Evolutionary conservation across 371 early-diverging fungal species (phyloP).

Genomic region (Rhizomucor pusillus): DNA sequence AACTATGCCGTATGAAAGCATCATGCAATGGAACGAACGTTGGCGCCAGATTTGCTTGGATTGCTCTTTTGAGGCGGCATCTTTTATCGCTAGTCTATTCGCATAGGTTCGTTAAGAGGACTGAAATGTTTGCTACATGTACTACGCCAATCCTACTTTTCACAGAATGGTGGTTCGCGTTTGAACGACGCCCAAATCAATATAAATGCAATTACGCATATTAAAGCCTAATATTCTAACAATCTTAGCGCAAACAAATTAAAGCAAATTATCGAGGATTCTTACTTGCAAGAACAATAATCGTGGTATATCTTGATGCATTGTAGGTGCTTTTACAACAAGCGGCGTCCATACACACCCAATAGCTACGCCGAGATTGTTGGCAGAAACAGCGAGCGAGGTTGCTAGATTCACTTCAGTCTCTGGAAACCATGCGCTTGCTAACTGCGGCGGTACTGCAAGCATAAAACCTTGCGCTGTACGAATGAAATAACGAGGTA

Average conservation of each 20-base stretch:
- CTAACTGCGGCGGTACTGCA: constrained; percentile 49
- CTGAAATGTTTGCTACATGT: no score
- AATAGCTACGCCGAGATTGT: constrained; percentile 49
- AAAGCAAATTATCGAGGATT: neutral
- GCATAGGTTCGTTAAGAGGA: no score
- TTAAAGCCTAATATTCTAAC: neutral
- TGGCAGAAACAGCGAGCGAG: constrained; percentile 48
- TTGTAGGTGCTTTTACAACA: constrained; percentile 32
- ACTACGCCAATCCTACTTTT: no score
- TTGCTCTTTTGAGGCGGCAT: constrained; percentile 21
- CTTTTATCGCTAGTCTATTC: neutral
- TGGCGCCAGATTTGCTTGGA: constrained; percentile 13
- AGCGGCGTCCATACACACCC: constrained; percentile 51
- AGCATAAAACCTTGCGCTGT: constrained; percentile 53
- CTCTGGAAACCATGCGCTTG: constrained; percentile 51
- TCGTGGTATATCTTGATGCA: constrained; percentile 35
- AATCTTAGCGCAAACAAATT: constrained; percentile 1
- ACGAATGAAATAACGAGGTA: no score
- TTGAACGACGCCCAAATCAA: no score
- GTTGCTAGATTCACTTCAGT: constrained; percentile 45
- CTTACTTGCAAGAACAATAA: constrained; percentile 37
- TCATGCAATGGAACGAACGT: constrained; percentile 17
- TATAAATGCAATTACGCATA: no score
- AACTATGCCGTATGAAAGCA: constrained; percentile 39
- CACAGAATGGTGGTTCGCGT: no score